Conservation (phyloP, 1,284 basidiomycete species). For the Cutaneotrichosporon daszewskae region DNA sequence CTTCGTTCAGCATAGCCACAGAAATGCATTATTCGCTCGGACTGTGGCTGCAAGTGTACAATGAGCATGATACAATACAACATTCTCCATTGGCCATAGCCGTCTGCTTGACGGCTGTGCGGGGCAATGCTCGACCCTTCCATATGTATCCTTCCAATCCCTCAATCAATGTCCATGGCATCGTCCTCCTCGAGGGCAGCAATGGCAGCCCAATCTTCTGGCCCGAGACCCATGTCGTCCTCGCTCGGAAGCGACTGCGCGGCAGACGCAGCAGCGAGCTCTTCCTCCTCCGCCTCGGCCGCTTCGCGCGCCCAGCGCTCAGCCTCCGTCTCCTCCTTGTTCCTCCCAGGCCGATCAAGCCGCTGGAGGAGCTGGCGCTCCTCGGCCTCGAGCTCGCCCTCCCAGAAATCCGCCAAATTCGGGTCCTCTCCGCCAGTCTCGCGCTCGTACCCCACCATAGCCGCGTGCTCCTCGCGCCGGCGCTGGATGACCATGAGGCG, state of each 20-base stretch:
- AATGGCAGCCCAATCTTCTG: constrained; percentile 9
- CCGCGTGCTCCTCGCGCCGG: constrained; percentile 26
- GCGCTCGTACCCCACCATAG: constrained; percentile 26
- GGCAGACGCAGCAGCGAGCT: constrained; percentile 24
- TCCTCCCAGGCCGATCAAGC: too few species aligned
- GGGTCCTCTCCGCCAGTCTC: constrained; percentile 38
- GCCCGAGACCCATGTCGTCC: constrained; percentile 10
- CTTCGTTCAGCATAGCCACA: background rate
- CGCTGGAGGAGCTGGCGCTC: too few species aligned
- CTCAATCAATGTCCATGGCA: constrained; percentile 10
- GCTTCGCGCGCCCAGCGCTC: constrained; percentile 31
- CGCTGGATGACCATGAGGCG: constrained; percentile 36
- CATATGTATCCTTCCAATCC: too few species aligned
- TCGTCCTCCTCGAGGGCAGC: constrained; percentile 9
- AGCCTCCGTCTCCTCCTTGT: constrained; percentile 17
- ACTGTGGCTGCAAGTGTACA: too few species aligned
- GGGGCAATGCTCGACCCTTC: too few species aligned
- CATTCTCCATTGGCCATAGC: too few species aligned
- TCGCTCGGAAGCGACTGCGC: background rate
- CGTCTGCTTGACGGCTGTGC: too few species aligned
- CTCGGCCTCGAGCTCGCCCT: constrained; percentile 22
- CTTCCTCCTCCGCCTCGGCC: constrained; percentile 30
- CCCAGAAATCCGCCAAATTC: constrained; percentile 36
- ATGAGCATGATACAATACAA: too few species aligned
- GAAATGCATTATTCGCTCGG: too few species aligned